Evolutionary conservation across 2,329 filamentous ascomycete genomes (phyloP), one percentile per base, ranked within the genome.

Genomic region (Pezicula carpinea): DNA sequence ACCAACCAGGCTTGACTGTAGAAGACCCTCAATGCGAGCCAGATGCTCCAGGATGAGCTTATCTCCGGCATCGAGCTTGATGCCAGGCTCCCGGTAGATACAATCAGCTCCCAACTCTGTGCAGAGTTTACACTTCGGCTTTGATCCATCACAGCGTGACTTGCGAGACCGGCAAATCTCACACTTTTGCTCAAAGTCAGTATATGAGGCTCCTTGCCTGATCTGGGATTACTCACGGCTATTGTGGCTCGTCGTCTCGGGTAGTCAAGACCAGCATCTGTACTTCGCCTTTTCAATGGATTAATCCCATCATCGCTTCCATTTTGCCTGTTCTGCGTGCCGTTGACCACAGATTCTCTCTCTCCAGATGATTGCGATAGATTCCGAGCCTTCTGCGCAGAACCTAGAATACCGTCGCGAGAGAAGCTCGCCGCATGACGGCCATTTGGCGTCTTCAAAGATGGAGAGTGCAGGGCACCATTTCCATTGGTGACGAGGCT

Each of bases 51-150:
- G 70, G 51, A 93, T 93, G 47, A 93, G 73, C 69, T 91, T 92
- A 71, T 92, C 88, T 54, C 88, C 88, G 31, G 87, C 87, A 64
- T 93, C 88, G 8, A 93, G 78, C 68, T 93, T 93, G 71, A 92
- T 88, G 3, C 87, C 87, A 6, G 88, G 88, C 64, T 93, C 88
- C 53, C 88, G 80, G 65, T 93, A 93, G 54, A 91, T 77, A 66
- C 88, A 93, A 53, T 92, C 86, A 38, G 87, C 88, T 46, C 87
- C 86, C 34, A 92, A 73, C 63, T 92, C 88, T 8, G 84, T 82
- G 68, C 88, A 93, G 31, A 93, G 80, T 65, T 89, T 86, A 70
- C 88, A 93, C 66, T 90, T 92, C 38, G 88, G 88, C 56, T 88
- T 83, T 8, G 78, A 85, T 45, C 87, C 87, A 64, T 90, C 86